phyloP scores from a whole-genome alignment of 129 eudicot genomes.

The Helichrysum umbraculigerum region DNA sequence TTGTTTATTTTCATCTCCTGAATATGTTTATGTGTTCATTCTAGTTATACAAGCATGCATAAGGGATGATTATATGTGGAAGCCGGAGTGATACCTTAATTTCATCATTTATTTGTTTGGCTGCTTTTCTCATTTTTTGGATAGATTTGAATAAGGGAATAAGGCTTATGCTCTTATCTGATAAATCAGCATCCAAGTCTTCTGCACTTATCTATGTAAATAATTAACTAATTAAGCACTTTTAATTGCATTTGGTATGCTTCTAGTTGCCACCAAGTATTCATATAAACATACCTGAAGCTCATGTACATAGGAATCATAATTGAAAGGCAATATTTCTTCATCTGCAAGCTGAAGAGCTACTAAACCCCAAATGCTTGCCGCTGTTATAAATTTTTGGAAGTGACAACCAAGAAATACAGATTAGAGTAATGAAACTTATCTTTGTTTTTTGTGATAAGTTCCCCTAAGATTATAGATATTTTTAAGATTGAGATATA shows the following conservation, averaged over 20 bases:
- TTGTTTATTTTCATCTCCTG: constrained; percentile 53
- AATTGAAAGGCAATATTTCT: constrained; percentile 70
- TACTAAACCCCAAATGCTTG: constrained; percentile 86
- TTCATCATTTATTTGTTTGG: constrained; percentile 48
- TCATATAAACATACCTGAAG: constrained; percentile 60
- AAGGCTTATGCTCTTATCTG: constrained; percentile 45
- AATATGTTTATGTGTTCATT: constrained; percentile 12
- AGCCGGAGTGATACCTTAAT: constrained; percentile 46
- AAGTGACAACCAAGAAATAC: neutral
- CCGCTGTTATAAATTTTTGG: constrained; percentile 44
- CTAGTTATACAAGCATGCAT: constrained; percentile 9
- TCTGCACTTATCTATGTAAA: constrained; percentile 63
- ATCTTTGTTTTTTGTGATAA: neutral
- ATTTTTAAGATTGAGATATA: neutral
- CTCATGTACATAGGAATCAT: constrained; percentile 57
- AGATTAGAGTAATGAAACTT: neutral
- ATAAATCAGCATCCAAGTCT: constrained; percentile 43
- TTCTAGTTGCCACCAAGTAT: constrained; percentile 8
- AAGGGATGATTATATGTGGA: neutral
- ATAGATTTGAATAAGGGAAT: constrained; percentile 72
- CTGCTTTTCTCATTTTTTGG: constrained; percentile 52
- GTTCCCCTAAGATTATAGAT: neutral
- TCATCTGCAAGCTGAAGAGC: constrained; percentile 88
- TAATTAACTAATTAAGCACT: neutral
- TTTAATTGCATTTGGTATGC: neutral